Evolutionary conservation across 2,329 filamentous ascomycete species (phyloP).

Genomic region (Claviceps sp.): DNA sequence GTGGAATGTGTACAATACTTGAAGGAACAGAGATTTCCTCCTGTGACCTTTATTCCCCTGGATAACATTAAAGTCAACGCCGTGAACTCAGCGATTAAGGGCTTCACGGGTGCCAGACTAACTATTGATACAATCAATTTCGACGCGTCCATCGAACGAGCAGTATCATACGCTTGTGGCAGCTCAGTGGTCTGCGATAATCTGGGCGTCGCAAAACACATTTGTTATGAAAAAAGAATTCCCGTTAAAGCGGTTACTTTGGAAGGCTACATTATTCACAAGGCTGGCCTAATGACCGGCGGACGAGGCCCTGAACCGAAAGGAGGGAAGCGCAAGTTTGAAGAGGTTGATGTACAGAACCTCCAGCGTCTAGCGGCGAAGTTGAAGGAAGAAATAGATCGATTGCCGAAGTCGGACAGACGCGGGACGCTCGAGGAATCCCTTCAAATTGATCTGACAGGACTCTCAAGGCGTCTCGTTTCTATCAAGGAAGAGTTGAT

Average conservation of each 20-base stretch:
- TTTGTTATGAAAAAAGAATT: conserved; percentile 73
- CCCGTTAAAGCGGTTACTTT: conserved; percentile 90
- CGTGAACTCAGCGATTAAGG: conserved; percentile 80
- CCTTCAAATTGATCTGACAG: conserved; percentile 64
- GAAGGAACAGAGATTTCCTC: conserved; percentile 74
- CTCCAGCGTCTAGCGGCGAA: conserved; percentile 65
- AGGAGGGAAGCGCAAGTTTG: conserved; percentile 67
- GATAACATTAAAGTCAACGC: conserved; percentile 95
- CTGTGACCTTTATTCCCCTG: conserved; percentile 88
- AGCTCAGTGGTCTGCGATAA: conserved; percentile 91
- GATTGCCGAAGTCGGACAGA: conserved; percentile 66
- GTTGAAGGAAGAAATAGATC: conserved; percentile 62
- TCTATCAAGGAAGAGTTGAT: conserved; percentile 63
- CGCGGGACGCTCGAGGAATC: conserved; percentile 66
- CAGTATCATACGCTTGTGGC: conserved; percentile 88
- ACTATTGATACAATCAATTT: conserved; percentile 96
- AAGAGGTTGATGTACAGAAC: conserved; percentile 79
- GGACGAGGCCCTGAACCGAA: conserved; percentile 68
- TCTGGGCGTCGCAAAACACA: conserved; percentile 71
- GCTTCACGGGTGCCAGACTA: conserved; percentile 70
- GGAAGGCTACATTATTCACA: conserved; percentile 94
- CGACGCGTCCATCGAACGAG: conserved; percentile 74
- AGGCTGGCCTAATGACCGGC: conserved; percentile 92
- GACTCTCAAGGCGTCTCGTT: conserved; percentile 62
- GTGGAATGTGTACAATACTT: conserved; percentile 91